These are phyloP conservation scores for Penicillium sumatraense DNA, from an alignment of 2,329 filamentous ascomycete genomes.

Conservation along the genomic window DNA sequence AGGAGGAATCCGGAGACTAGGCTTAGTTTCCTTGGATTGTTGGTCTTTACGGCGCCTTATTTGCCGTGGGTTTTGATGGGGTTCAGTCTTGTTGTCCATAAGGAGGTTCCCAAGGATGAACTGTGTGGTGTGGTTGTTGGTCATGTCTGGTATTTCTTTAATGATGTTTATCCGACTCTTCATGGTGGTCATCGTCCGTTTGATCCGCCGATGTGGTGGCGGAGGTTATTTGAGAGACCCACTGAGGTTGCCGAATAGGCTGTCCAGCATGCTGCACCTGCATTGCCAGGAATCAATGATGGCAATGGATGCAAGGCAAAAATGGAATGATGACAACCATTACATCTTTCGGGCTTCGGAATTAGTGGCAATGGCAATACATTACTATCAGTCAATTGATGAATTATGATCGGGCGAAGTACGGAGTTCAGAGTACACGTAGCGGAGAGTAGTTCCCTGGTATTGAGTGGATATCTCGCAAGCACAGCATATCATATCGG, in stretches of 20 bases:
- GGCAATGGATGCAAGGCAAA: too few relatives aligned
- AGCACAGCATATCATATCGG: too few relatives aligned
- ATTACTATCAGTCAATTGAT: too few relatives aligned
- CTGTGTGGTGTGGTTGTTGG: conserved; percentile 93
- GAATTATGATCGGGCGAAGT: too few relatives aligned
- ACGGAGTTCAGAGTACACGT: too few relatives aligned
- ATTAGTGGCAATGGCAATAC: too few relatives aligned
- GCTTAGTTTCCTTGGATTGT: conserved; percentile 82
- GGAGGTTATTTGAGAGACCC: conserved; percentile 71
- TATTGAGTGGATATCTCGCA: too few relatives aligned
- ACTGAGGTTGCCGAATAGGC: conserved; percentile 33
- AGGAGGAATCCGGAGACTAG: conserved; percentile 89
- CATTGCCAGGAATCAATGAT: too few relatives aligned
- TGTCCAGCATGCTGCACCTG: too few relatives aligned
- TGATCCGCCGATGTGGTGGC: conserved; percentile 90
- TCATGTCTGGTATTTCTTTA: conserved; percentile 98
- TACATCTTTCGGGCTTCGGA: too few relatives aligned
- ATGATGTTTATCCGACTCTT: conserved; percentile 91
- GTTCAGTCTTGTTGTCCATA: conserved; percentile 90
- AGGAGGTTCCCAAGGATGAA: conserved; percentile 89
- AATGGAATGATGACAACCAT: too few relatives aligned
- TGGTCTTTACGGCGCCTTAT: conserved; percentile 93
- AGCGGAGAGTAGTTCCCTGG: too few relatives aligned
- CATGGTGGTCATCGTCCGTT: conserved; percentile 83
- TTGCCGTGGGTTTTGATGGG: conserved; percentile 94